Base-by-base conservation (phyloP, 352 stramenopile genomes). In the Globisporangium paroecandrum region DNA sequence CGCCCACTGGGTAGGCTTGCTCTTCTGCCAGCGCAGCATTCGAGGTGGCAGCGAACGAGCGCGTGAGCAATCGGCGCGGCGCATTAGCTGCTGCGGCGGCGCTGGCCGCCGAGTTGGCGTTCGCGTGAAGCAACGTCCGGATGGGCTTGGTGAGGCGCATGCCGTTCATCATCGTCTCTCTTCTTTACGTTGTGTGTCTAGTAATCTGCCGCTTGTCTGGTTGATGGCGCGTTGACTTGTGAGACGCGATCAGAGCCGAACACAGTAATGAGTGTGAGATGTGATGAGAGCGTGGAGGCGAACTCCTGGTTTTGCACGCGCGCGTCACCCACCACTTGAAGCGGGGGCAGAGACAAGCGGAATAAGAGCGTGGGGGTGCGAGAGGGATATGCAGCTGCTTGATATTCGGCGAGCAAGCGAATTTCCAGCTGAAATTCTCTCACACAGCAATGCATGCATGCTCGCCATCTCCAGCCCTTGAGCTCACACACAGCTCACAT, bases 261-360 rank as follows among this genome's bases (percentile, higher is more conserved):
- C 7, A 9, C 32, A 32, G 27, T 32, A 13, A 41, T 18, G 47
- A 41, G 3, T 46, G 61, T 29, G 36, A 25, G 20, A 55, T 55
- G 49, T 56, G 49, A 20, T 32, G 49, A 20, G 58, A 27, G n/a
- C 38, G 32, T 18, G 12, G 38, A 34, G 59, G 13, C 64, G 43
- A 70, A 59, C 12, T 59, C 47, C 15, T 51, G 65, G 47, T 43
- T 70, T 49, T 70, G 65, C 65, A 70, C 65, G 24, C 58, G 47
- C 65, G 65, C 65, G 65, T 70, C 65, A 70, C 56, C 64, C 64
- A 51, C 61, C 49, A 68, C 62, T 60, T 62, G 62, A 68, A 68
- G 60, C 27, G 46, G 43, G 47, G 41, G 9, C 60, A 65, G 22
- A 65, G 46, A 61, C 29, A 4, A 13, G 55, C 20, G 13, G 56